Base-by-base conservation (phyloP, 371 early-diverging fungal species). In the Mucor sp. region DNA sequence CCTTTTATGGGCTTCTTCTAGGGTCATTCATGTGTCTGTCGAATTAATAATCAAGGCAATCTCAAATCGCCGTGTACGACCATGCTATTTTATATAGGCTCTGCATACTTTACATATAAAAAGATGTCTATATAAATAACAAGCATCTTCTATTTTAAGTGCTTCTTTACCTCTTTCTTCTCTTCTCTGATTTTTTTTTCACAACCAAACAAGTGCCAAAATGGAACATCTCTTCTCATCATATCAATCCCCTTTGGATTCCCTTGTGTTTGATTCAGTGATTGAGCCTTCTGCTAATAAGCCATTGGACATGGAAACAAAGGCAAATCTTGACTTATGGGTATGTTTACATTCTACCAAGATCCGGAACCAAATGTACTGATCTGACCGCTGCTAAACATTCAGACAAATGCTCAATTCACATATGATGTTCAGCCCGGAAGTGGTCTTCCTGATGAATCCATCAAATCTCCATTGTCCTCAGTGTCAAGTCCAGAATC, bases 351-450 rank as follows among this genome's bases (percentile, higher is more conserved):
- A 21, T 33, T 55, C 11, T 21, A 47, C 5, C 6, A 19, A 27
- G 11, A 33, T 47, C 15, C 14, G 32, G 3, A 9, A n/a, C 3
- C 19, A 44, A 44, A 44, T n/a, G 5, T 50, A 21, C 50, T 50
- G 50, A 19, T 25, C 8, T 12, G 11, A 11, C 25, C 15, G 32
- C 43, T 28, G 30, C 6, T 23, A 23, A 37, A 23, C 57, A 33
- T 48, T 17, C 77, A 86, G 88, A 78, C 82, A 56, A 87, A 84
- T 68, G 84, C 84, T 7, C 85, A 87, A 74, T 88, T 87, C 67
- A 86, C 84, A 30, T 86, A 83, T 66, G 87, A 87, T 65, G 74
- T 81, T 21, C 71, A 85, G 39, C 83, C 85, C 8, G 85, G 85
- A 15, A 72, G 73, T 27, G 77, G 78, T 55, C 71, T 72, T 63